Evolutionary conservation across 805 yeast species (phyloP), one percentile per base, ranked within the genome.

Genomic region (Pichia heedii): DNA sequence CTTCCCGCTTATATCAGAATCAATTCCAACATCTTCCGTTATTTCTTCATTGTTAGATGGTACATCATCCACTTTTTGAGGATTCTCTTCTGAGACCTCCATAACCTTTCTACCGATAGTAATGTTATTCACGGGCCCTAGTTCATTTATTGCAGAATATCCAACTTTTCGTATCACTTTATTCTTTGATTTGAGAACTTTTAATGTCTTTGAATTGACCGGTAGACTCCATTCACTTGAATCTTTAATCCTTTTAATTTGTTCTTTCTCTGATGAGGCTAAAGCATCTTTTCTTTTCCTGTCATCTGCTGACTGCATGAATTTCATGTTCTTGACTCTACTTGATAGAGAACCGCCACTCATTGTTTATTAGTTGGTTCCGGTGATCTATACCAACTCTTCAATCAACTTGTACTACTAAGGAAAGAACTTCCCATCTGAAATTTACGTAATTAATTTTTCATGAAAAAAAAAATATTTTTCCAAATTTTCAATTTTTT

Each of bases 261-360:
- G 42, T 56, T 55, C 33, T 55, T 49, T 33, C 58, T 64, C 33
- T 33, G 33, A 39, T 10, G 64, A 67, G n/a, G 60, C 58, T 33
- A 55, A 53, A 46, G 56, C 57, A 21, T 56, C 63, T 21, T 54
- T 60, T n/a, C 37, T 15, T 12, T 36, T 34, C 15, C 27, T 33
- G 18, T 46, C 43, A 33, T 63, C 69, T 20, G 72, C 75, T 30
- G 70, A 56, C 42, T 54, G 66, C 79, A 77, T 75, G 66, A 78
- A 79, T 70, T 85, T 86, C 96, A 86, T 86, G 73, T 81, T 82
- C 78, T 81, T 68, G 54, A 86, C 84, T 54, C 87, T 73, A 54
- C 76, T 75, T 22, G 93, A 82, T 45, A 78, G 63, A 38, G 61
- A 59, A 15, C 63, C 67, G 35, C 56, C 57, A 49, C 50, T 47